Evolutionary conservation across 495 filamentous ascomycete species (phyloP), one percentile per base, ranked within the genome.

Genomic region (Lineolata rhizophorae): DNA sequence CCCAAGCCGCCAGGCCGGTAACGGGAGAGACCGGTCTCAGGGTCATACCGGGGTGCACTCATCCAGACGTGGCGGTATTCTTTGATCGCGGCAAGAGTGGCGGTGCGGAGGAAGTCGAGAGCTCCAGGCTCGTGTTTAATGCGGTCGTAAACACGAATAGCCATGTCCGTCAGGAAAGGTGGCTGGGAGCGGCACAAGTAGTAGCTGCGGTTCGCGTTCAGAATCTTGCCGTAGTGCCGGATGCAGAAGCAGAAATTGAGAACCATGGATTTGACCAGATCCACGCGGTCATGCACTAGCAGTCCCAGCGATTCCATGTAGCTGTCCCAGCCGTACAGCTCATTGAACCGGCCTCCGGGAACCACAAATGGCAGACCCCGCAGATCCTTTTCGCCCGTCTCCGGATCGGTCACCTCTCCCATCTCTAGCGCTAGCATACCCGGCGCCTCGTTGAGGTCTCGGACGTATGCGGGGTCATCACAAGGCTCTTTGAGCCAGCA

Each of bases 91-190:
- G 87, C 87, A 5, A 93, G 61, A 10, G 77, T 74, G 2, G 83
- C 68, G 13, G 61, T 64, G 10, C 65, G 62, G 33, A 97, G 62
- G 49, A 93, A 91, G 0, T 90, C 79, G 20, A 63, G 36, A 2
- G 82, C 64, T 26, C 64, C 74, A 0, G 72, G 68, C 40, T 91
- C 76, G 36, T 73, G 66, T 54, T 75, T 73, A 39, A 93, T 95
- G 35, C 71, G 72, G 35, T 90, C 77, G 44, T 82, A 95, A 2
- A 82, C 76, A 17, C 76, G 70, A 29, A 94, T 58, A 4, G 90
- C 81, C 79, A 97, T 92, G 54, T 95, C 90, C 16, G 90, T 95
- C 28, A 97, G 58, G 56, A 97, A 95, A 13, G 87, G 90, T 1
- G 87, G 87, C 53, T 97, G 87, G 0, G 90, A 87, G 31, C 87